Conservation (phyloP, 805 yeast species). For the Candida takata region DNA sequence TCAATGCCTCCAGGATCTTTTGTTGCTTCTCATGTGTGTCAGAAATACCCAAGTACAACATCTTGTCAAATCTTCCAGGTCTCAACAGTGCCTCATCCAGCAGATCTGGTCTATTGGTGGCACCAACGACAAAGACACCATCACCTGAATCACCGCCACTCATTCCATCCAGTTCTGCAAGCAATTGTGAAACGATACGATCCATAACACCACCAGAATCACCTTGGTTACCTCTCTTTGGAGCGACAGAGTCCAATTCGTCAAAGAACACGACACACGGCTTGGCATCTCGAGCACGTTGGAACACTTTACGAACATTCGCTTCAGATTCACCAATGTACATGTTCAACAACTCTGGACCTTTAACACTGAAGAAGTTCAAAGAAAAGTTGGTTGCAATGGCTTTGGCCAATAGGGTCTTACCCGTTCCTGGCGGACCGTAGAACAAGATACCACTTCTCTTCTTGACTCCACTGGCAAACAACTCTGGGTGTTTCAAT, state of each 20-base stretch:
- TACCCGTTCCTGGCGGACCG: constrained; percentile 99
- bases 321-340: constrained; percentile 99
- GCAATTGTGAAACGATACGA: constrained; percentile 88
- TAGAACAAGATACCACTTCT: constrained; percentile 91
- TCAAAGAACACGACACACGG: constrained; percentile 98
- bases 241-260: constrained; percentile 96
- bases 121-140: constrained; percentile 98
- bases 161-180: constrained; percentile 97
- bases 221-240: constrained; percentile 97
- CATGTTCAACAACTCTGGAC: constrained; percentile 95
- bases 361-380: constrained; percentile 93
- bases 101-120: constrained; percentile 93
- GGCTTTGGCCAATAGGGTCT: constrained; percentile 91
- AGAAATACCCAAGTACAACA: constrained; percentile 88
- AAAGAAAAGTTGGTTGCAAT: constrained; percentile 93
- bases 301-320: constrained; percentile 90
- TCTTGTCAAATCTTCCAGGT: constrained; percentile 93
- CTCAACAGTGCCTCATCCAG: constrained; percentile 89
- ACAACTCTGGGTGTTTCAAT: constrained; percentile 83
- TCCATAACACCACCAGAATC: constrained; percentile 99
- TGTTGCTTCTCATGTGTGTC: constrained; percentile 87
- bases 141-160: constrained; percentile 66
- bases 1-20: constrained; percentile 79
- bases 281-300: constrained; percentile 89
- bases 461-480: constrained; percentile 83